phyloP scores from a whole-genome alignment of 805 yeast species.

The Metschnikowia bowlesiae region DNA sequence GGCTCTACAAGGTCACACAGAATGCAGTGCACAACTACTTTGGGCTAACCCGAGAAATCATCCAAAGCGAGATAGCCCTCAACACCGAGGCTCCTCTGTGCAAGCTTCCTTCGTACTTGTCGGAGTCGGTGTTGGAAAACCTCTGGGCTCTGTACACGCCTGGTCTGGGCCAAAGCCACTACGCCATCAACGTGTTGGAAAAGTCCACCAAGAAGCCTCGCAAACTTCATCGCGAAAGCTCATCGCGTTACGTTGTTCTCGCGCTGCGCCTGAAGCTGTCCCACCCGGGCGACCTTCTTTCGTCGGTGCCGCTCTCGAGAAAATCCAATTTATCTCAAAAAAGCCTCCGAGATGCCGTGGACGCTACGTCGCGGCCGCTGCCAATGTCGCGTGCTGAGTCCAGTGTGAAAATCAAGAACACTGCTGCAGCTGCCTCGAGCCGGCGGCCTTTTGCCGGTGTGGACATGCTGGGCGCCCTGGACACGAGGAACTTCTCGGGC shows the following conservation, averaged over 20 bases:
- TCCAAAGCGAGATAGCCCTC: conserved; percentile 66
- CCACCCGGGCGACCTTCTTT: conserved; percentile 81
- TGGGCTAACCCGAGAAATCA: conserved; percentile 77
- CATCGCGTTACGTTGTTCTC: conserved; percentile 41
- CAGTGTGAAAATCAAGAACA: not conserved
- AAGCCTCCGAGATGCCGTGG: conserved; percentile 3
- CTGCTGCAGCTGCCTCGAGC: not conserved
- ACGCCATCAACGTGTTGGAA: conserved; percentile 10
- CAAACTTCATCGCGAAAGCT: conserved; percentile 9
- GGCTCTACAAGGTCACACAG: conserved; percentile 85
- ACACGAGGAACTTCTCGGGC: not conserved
- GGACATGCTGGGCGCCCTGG: not conserved
- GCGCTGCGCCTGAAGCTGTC: conserved; percentile 50
- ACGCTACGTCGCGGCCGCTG: not conserved
- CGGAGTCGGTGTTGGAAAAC: conserved; percentile 50
- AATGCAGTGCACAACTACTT: conserved; percentile 84
- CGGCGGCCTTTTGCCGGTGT: not conserved
- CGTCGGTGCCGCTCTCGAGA: conserved; percentile 70
- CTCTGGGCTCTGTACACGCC: not conserved
- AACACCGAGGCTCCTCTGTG: conserved; percentile 37
- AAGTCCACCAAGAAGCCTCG: conserved; percentile 15
- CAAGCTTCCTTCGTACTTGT: conserved; percentile 58
- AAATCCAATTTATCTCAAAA: conserved; percentile 25
- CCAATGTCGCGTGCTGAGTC: not conserved
- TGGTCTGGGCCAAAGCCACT: not conserved